These are phyloP conservation scores for Prunus mira DNA, from an alignment of 306 rosid genomes.

Conservation along the genomic window DNA sequence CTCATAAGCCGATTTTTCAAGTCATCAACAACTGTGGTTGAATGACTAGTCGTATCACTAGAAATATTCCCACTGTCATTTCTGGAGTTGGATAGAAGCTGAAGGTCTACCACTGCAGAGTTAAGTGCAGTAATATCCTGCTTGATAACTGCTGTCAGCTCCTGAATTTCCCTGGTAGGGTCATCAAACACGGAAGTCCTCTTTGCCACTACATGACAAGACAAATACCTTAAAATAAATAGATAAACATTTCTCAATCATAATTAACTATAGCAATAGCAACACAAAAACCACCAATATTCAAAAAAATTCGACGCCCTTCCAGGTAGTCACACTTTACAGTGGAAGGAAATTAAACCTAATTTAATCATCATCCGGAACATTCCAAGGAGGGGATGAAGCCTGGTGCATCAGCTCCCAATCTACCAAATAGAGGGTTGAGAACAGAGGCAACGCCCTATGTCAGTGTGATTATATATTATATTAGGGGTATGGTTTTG, in stretches of 20 bases:
- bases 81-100: constrained; percentile 60
- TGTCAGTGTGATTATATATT: not conserved
- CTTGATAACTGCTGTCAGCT: constrained; percentile 82
- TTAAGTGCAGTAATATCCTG: constrained; percentile 92
- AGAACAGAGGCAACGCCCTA: not conserved
- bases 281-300: not conserved
- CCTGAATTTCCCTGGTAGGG: constrained; percentile 89
- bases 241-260: not conserved
- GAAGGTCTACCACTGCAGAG: constrained; percentile 94
- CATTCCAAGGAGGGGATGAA: not conserved
- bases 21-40: constrained; percentile 92
- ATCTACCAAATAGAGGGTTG: not conserved
- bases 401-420: not conserved
- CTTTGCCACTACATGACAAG: constrained; percentile 71
- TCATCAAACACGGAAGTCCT: constrained; percentile 92
- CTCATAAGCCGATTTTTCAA: constrained; percentile 87
- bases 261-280: not conserved
- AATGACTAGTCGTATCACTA: constrained; percentile 81
- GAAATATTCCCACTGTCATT: constrained; percentile 68
- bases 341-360: not conserved
- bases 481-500: not conserved
- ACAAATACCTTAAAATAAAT: constrained; percentile 5
- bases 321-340: not conserved
- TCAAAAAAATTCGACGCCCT: too few relatives aligned
- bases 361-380: not conserved